Percentiles rank a stretch among this genome's conserved stretches.
Evolutionary conservation across 768 basidiomycete genomes (phyloP).

Genomic region (Boletus edulis): DNA sequence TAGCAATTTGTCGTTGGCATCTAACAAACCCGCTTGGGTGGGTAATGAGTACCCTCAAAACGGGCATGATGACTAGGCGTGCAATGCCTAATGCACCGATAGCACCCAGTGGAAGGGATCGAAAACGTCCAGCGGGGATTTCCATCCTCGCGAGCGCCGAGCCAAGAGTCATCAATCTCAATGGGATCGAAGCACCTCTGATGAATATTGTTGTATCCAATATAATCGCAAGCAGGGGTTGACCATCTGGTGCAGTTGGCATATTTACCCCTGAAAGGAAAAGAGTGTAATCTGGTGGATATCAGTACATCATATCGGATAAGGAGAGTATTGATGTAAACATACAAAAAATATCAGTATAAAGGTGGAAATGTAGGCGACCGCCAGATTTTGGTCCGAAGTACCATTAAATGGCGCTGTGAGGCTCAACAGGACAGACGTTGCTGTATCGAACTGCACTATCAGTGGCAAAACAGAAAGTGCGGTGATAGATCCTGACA

Average conservation of each 20-base stretch:
- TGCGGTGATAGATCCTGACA: slow-evolving; percentile 18
- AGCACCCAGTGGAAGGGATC: slow-evolving; percentile 47
- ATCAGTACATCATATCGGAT: too few relatives aligned
- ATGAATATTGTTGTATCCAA: slow-evolving; percentile 57
- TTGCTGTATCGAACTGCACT: too few relatives aligned
- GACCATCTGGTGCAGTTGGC: slow-evolving; percentile 58
- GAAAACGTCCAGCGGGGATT: slow-evolving; percentile 35
- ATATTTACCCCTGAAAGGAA: slow-evolving; percentile 40
- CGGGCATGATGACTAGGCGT: slow-evolving; percentile 55
- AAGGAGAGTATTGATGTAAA: too few relatives aligned
- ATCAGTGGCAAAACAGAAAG: too few relatives aligned
- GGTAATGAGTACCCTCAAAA: slow-evolving; percentile 59
- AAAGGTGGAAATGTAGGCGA: too few relatives aligned
- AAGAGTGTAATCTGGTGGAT: too few relatives aligned
- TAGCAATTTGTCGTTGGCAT: slow-evolving; percentile 53
- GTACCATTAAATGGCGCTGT: too few relatives aligned
- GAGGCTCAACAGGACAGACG: too few relatives aligned
- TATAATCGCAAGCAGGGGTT: slow-evolving; percentile 64
- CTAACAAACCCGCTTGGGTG: slow-evolving; percentile 46
- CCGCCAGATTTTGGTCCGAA: too few relatives aligned
- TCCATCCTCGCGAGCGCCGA: slow-evolving; percentile 59
- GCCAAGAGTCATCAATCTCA: slow-evolving; percentile 61
- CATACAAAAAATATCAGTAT: too few relatives aligned
- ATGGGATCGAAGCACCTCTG: slow-evolving; percentile 59
- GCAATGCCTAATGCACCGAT: slow-evolving; percentile 51